phyloP scores from a whole-genome alignment of 495 filamentous ascomycete genomes.

The Aspergillus kassunensis region DNA sequence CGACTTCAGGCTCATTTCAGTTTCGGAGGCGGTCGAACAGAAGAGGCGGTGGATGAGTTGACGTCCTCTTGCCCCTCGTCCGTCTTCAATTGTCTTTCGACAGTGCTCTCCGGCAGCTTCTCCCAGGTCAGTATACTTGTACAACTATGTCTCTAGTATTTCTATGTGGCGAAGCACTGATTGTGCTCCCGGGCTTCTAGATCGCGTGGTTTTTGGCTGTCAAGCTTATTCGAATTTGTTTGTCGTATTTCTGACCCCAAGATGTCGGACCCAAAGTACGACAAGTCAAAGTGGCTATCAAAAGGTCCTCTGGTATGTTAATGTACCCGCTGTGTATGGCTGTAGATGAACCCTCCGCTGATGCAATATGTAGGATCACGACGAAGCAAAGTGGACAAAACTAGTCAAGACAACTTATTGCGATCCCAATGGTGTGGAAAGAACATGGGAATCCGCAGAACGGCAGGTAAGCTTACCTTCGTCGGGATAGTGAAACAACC shows the following conservation, averaged over 20 bases:
- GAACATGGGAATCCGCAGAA: constrained; percentile 82
- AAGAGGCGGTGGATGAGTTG: constrained; percentile 4
- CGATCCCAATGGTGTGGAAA: constrained; percentile 62
- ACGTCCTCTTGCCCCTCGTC: not conserved
- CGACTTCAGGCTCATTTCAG: not conserved
- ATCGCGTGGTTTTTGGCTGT: not conserved
- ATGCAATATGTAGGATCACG: constrained; percentile 30
- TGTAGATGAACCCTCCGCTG: not conserved
- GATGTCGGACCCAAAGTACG: constrained; percentile 12
- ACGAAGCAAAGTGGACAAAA: constrained; percentile 72
- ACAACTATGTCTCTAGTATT: too few relatives aligned
- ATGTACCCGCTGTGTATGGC: not conserved
- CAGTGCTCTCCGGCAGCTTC: not conserved
- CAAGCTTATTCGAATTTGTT: not conserved
- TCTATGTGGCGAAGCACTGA: not conserved
- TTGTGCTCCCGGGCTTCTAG: not conserved
- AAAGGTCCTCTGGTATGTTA: constrained; percentile 20
- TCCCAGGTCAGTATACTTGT: not conserved
- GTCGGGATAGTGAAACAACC: not conserved
- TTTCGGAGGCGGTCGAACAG: not conserved
- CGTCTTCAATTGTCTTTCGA: not conserved
- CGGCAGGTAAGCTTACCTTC: constrained; percentile 40
- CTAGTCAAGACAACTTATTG: constrained; percentile 67
- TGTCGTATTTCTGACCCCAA: not conserved
- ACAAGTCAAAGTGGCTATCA: constrained; percentile 15